phyloP scores from a whole-genome alignment of 257 asterid species.

The Solanum medicagineum region DNA sequence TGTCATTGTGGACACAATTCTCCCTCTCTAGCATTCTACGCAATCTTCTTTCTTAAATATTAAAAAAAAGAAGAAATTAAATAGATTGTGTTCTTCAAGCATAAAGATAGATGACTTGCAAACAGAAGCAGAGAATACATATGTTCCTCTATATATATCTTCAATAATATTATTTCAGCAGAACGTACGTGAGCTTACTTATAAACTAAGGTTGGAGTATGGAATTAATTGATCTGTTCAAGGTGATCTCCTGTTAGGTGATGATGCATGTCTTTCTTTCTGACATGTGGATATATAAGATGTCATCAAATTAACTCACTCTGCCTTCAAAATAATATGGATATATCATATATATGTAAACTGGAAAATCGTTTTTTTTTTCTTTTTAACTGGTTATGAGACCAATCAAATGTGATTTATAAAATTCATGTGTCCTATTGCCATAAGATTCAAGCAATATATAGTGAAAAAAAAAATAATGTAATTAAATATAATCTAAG shows the following conservation, averaged over 20 bases:
- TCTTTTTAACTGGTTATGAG: neutral
- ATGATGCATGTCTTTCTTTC: neutral
- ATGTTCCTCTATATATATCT: neutral
- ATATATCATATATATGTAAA: neutral
- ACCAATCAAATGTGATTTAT: neutral
- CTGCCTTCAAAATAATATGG: neutral
- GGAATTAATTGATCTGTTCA: neutral
- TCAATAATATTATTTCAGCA: neutral
- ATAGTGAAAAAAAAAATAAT: neutral
- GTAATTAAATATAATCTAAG: neutral
- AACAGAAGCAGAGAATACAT: neutral
- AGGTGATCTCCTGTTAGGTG: neutral
- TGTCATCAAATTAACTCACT: neutral
- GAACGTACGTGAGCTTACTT: neutral
- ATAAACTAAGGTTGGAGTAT: neutral
- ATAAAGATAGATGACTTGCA: neutral
- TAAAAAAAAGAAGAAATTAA: neutral
- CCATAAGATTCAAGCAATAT: neutral
- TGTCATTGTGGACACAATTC: too few relatives aligned
- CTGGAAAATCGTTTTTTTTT: neutral
- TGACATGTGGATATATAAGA: neutral
- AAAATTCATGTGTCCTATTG: neutral
- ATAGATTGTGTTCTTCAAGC: neutral
- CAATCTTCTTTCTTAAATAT: too few relatives aligned
- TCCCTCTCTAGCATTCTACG: too few relatives aligned